A percentile compares a stretch with the other conserved stretches of the same genome.
Conservation (phyloP, 371 early-diverging fungal species). For the Lichtheimia ornata region DNA sequence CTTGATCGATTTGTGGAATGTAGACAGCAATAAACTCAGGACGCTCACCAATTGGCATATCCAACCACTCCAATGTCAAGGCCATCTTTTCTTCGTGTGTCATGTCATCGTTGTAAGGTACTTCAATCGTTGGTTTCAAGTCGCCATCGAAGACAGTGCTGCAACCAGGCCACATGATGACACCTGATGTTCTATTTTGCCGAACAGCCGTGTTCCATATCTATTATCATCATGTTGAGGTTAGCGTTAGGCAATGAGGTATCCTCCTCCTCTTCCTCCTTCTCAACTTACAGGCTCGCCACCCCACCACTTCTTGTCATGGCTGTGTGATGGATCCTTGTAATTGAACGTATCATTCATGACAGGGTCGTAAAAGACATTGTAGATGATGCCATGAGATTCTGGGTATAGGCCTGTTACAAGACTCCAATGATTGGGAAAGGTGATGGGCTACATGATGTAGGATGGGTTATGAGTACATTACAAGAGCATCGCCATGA, state of each 20-base stretch:
- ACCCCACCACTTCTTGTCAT: slow-evolving; percentile 84
- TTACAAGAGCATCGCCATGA: no score
- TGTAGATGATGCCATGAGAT: slow-evolving; percentile 90
- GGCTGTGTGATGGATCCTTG: slow-evolving; percentile 61
- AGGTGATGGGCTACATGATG: slow-evolving; percentile 69
- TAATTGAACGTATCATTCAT: slow-evolving; percentile 83
- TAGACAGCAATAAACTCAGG: slow-evolving; percentile 83
- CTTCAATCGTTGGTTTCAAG: slow-evolving; percentile 64
- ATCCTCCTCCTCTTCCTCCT: neutral
- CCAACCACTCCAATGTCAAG: slow-evolving; percentile 77
- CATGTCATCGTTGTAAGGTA: slow-evolving; percentile 55
- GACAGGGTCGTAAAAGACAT: slow-evolving; percentile 81
- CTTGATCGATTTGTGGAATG: slow-evolving; percentile 79
- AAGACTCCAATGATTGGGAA: slow-evolving; percentile 94
- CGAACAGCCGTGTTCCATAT: slow-evolving; percentile 89
- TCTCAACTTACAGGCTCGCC: slow-evolving; percentile 77
- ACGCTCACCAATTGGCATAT: slow-evolving; percentile 66
- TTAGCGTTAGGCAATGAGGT: neutral
- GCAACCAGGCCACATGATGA: slow-evolving; percentile 92
- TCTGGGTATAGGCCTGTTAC: slow-evolving; percentile 93
- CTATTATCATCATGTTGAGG: slow-evolving; percentile 30
- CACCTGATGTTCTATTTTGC: slow-evolving; percentile 67
- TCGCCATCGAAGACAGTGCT: slow-evolving; percentile 46
- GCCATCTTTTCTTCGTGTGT: slow-evolving; percentile 62
- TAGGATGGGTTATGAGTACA: neutral